Evolutionary conservation across 1,139 yeast genomes (phyloP).

Genomic region (Torulaspora pretoriensis): DNA sequence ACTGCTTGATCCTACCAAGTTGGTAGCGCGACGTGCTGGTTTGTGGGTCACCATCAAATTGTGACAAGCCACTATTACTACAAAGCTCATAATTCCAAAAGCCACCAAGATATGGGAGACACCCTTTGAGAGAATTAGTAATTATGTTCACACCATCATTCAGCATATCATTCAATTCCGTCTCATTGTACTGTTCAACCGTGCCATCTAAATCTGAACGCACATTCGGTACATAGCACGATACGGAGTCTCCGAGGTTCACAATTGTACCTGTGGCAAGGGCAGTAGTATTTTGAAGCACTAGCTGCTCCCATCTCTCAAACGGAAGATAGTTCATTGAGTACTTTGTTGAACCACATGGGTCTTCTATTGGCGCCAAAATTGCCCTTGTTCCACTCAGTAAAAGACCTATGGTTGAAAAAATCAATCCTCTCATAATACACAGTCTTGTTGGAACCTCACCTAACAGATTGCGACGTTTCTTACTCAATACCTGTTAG

Average conservation of each 20-base stretch:
- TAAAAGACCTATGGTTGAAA: background rate
- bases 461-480: too few relatives aligned
- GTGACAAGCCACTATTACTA: conserved; percentile 52
- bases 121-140: conserved; percentile 32
- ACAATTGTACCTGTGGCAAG: conserved; percentile 18
- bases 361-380: conserved; percentile 25
- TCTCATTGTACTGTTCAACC: conserved; percentile 9
- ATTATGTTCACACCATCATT: conserved; percentile 28
- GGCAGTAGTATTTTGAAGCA: conserved; percentile 16
- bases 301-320: conserved; percentile 17
- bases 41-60: conserved; percentile 44
- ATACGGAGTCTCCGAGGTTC: conserved; percentile 20
- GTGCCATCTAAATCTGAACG: conserved; percentile 8
- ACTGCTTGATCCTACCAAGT: conserved; percentile 42
- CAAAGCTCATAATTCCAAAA: conserved; percentile 68
- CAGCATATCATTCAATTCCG: conserved; percentile 13
- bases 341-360: conserved; percentile 22
- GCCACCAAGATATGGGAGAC: conserved; percentile 41
- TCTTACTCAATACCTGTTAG: background rate
- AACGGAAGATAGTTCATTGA: conserved; percentile 22
- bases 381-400: conserved; percentile 7
- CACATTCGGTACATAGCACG: conserved; percentile 27
- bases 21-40: conserved; percentile 39
- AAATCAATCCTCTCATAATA: conserved; percentile 2
- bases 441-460: background rate